phyloP scores from a whole-genome alignment of 1,139 yeast genomes.

The Hemisphaericaspora subhashii region DNA sequence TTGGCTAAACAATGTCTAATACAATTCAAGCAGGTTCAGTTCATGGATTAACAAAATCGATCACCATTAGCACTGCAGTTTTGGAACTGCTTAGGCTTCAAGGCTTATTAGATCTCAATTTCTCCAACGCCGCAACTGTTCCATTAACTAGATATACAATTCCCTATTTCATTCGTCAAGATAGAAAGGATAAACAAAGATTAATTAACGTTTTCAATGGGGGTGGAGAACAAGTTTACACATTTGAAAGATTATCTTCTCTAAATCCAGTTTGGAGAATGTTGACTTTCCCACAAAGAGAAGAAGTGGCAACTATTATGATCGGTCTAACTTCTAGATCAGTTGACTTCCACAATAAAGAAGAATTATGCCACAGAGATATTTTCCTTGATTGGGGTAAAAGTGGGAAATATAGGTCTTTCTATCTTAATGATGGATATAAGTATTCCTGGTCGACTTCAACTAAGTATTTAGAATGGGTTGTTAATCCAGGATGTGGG shows the following conservation, averaged over 20 bases:
- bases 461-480: constrained; percentile 50
- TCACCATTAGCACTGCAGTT: constrained; percentile 38
- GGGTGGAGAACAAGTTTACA: constrained; percentile 40
- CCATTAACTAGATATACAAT: constrained; percentile 43
- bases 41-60: constrained; percentile 35
- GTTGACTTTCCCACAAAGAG: constrained; percentile 43
- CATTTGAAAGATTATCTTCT: constrained; percentile 53
- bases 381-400: constrained; percentile 33
- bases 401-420: constrained; percentile 38
- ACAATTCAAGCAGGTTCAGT: constrained; percentile 47
- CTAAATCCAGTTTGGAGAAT: constrained; percentile 55
- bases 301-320: constrained; percentile 51
- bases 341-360: constrained; percentile 51
- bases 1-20: constrained; percentile 7
- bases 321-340: constrained; percentile 47
- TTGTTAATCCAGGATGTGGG: constrained; percentile 55
- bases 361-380: constrained; percentile 46
- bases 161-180: constrained; percentile 48
- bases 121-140: constrained; percentile 35
- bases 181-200: constrained; percentile 45
- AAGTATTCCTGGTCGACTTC: constrained; percentile 57
- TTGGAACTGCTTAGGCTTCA: constrained; percentile 40
- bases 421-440: constrained; percentile 52
- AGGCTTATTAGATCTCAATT: constrained; percentile 33
- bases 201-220: constrained; percentile 50